Percentiles rank a stretch among this genome's conserved stretches.
Evolutionary conservation across 331 rosid genomes (phyloP).

Genomic region (Saraca asoca): DNA sequence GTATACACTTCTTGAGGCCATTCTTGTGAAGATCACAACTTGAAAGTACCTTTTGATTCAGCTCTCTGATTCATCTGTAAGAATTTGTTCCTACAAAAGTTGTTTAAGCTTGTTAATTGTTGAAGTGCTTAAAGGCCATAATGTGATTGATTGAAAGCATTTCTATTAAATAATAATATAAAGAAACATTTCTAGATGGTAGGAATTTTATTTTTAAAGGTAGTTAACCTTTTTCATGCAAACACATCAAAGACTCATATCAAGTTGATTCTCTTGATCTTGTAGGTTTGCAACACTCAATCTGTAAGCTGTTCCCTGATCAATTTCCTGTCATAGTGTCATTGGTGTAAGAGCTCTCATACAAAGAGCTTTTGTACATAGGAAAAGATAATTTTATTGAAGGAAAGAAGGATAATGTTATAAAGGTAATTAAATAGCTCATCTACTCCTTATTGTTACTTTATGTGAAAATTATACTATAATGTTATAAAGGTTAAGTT

Average conservation of each 20-base stretch:
- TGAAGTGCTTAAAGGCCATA: slow-evolving; percentile 8
- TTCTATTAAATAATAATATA: slow-evolving; percentile 4
- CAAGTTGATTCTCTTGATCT: slow-evolving; percentile 65
- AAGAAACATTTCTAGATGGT: neutral
- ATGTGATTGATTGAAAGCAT: slow-evolving; percentile 13
- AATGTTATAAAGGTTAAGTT: too few relatives aligned
- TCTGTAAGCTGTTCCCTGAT: slow-evolving; percentile 73
- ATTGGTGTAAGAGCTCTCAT: too few relatives aligned
- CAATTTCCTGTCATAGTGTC: slow-evolving; percentile 49
- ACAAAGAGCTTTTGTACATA: too few relatives aligned
- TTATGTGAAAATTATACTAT: too few relatives aligned
- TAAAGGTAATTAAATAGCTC: too few relatives aligned
- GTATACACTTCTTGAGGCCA: slow-evolving; percentile 16
- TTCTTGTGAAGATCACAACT: neutral
- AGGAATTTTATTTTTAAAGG: neutral
- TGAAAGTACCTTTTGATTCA: slow-evolving; percentile 53
- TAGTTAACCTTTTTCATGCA: slow-evolving; percentile 69
- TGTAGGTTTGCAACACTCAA: slow-evolving; percentile 61
- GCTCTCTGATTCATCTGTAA: slow-evolving; percentile 60
- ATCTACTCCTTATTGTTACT: too few relatives aligned
- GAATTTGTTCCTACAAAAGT: slow-evolving; percentile 69
- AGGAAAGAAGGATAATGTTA: too few relatives aligned
- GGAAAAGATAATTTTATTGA: too few relatives aligned
- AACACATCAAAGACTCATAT: slow-evolving; percentile 61
- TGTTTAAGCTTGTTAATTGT: slow-evolving; percentile 31